A percentile compares a stretch with the other conserved stretches of the same genome.
These are phyloP conservation scores for Kazachstania sp. DNA, from an alignment of 1,139 yeast species.

Conservation along the genomic window DNA sequence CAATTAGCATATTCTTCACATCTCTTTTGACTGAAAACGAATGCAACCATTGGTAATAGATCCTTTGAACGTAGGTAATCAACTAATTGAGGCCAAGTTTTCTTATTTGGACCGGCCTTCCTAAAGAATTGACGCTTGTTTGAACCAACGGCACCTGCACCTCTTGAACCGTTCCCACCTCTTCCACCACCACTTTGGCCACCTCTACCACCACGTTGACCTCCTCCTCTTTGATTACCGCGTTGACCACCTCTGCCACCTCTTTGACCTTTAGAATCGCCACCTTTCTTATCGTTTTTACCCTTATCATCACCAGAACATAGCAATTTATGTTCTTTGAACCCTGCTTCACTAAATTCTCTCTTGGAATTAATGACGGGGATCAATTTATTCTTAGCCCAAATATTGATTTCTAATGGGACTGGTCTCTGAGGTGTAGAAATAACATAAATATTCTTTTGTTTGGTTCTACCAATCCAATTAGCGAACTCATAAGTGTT, in stretches of 20 bases:
- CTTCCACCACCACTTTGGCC: conserved; percentile 26
- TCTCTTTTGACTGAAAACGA: conserved; percentile 86
- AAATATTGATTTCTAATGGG: conserved; percentile 77
- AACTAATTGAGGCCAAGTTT: conserved; percentile 71
- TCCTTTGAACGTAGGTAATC: conserved; percentile 58
- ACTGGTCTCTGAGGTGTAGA: conserved; percentile 95
- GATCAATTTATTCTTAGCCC: conserved; percentile 63
- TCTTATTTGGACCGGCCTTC: conserved; percentile 68
- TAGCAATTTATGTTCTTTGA: conserved; percentile 50
- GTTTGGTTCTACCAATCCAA: conserved; percentile 97
- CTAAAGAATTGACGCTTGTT: conserved; percentile 34
- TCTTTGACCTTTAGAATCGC: conserved; percentile 13
- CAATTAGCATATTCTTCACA: conserved; percentile 91
- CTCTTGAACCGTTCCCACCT: conserved; percentile 31
- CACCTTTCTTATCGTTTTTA: conserved; percentile 8
- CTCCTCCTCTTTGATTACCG: conserved; percentile 12
- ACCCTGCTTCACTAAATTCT: conserved; percentile 57
- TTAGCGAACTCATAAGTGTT: conserved; percentile 96
- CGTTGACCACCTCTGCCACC: conserved; percentile 20
- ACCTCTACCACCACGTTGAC: conserved; percentile 31
- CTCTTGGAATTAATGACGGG: conserved; percentile 71
- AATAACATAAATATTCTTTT: conserved; percentile 89
- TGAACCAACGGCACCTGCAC: conserved; percentile 35
- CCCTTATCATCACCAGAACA: conserved; percentile 36
- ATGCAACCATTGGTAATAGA: conserved; percentile 80